These are phyloP conservation scores for Tolypocladium tundrense DNA, from an alignment of 2,329 filamentous ascomycete species.

Conservation along the genomic window DNA sequence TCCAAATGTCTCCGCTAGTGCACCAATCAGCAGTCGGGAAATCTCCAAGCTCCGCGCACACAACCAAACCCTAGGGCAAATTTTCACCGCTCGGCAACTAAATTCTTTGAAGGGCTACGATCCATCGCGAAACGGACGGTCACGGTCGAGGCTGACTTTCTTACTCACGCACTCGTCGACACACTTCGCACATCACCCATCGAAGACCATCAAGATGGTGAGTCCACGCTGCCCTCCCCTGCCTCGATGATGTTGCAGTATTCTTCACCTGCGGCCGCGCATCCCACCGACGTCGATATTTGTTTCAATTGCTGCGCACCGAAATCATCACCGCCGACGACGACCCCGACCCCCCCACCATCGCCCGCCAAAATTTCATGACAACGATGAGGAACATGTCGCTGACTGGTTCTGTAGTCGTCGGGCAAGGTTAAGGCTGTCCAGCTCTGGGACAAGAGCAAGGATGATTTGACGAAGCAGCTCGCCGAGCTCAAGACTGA, in stretches of 20 bases:
- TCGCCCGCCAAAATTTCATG: not conserved
- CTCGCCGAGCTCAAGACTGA: constrained; percentile 92
- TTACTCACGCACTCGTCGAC: constrained; percentile 25
- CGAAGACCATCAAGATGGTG: constrained; percentile 38
- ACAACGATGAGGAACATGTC: constrained; percentile 9
- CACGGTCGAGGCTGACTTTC: constrained; percentile 24
- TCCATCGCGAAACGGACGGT: constrained; percentile 24
- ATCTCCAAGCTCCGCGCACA: constrained; percentile 8
- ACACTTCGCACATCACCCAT: constrained; percentile 29
- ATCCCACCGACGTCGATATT: not conserved
- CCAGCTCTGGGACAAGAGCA: constrained; percentile 98
- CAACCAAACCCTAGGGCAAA: constrained; percentile 27
- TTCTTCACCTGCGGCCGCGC: not conserved
- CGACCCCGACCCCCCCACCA: not conserved
- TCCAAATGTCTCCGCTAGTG: not conserved
- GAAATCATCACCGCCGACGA: not conserved
- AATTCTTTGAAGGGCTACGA: constrained; percentile 20
- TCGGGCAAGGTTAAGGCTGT: constrained; percentile 77
- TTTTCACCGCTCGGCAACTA: constrained; percentile 26
- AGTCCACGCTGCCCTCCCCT: constrained; percentile 19
- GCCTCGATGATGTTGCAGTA: constrained; percentile 4
- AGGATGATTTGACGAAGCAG: constrained; percentile 95
- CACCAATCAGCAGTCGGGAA: constrained; percentile 22
- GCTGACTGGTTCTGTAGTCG: constrained; percentile 28
- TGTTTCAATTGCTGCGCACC: not conserved